Percentiles rank a stretch among this genome's conserved stretches.
These are phyloP conservation scores for Escovopsis sp. DNA, from an alignment of 2,329 filamentous ascomycete species.

Conservation along the genomic window DNA sequence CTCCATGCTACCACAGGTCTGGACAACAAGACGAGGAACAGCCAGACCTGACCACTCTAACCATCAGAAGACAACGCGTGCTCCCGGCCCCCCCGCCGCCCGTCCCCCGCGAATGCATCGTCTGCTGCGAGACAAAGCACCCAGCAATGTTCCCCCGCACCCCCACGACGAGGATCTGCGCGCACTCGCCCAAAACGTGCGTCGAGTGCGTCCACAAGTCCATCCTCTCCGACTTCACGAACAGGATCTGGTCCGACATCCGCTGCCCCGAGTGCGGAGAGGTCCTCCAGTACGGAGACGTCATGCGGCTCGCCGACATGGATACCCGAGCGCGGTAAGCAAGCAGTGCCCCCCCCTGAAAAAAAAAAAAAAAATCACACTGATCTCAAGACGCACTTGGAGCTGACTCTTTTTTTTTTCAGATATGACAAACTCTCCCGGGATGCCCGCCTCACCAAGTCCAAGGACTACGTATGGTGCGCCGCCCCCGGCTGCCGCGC, in stretches of 20 bases:
- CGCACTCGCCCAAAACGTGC: conserved; percentile 19
- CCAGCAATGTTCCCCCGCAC: conserved; percentile 17
- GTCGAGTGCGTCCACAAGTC: conserved; percentile 20
- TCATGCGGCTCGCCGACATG: conserved; percentile 29
- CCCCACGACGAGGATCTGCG: conserved; percentile 19
- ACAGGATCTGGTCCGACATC: conserved; percentile 29
- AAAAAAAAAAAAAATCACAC: no score
- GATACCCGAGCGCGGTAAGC: conserved; percentile 29
- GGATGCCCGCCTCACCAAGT: no score
- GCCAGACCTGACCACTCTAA: conserved; percentile 11
- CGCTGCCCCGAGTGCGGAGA: conserved; percentile 37
- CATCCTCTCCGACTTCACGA: conserved; percentile 20
- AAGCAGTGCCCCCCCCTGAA: no score
- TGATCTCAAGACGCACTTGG: no score
- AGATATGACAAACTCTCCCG: conserved; percentile 32
- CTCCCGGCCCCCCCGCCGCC: conserved; percentile 7
- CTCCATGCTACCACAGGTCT: no score
- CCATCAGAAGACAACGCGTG: conserved; percentile 18
- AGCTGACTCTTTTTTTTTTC: neutral
- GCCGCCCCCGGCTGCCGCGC: conserved; percentile 30
- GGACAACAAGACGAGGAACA: conserved; percentile 20
- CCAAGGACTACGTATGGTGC: conserved; percentile 45
- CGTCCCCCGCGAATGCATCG: conserved; percentile 18
- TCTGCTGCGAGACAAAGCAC: conserved; percentile 21
- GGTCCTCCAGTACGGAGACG: conserved; percentile 27